Evolutionary conservation across 2,329 filamentous ascomycete species (phyloP), one percentile per base, ranked within the genome.

Genomic region (Orbilia ellipsospora): DNA sequence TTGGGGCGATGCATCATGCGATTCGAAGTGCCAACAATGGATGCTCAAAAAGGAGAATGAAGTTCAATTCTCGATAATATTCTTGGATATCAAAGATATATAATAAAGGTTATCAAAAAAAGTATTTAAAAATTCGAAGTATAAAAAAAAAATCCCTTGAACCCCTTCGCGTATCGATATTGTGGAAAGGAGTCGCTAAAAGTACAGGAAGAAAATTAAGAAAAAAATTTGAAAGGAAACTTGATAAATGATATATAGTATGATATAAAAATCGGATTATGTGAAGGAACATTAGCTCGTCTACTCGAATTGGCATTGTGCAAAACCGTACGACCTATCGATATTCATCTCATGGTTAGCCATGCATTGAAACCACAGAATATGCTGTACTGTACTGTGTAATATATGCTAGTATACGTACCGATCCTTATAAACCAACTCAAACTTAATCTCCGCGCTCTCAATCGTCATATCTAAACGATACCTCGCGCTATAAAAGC

Each of bases 381-480:
- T 23, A 23, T 23, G 4, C 23, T 23, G n/a, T n/a, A n/a, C n/a
- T n/a, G n/a, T n/a, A n/a, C n/a, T 48, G 52, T 12, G 36, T 15
- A 8, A 8, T 20, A 44, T 2, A 55, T 18, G 15, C 10, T 36
- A 1, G 31, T 36, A 36, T 7, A 40, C 59, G 60, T 60, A 75
- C 72, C 48, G 57, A 13, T 75, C 72, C 42, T 75, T 75, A 61
- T 75, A 75, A 20, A 75, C 72, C 45, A 75, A 56, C 59, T 75
- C 72, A 40, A 75, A 75, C n/a, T 75, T 75, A 15, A 75, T 75
- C 54, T 75, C 72, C 12, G 60, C 72, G 26, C 72, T 75, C 64
- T 75, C 72, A 31, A 75, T 75, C 45, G 72, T 75, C 72, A 75
- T 75, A 26, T 75, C 72, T 26, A 75, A 23, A 6, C 72, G 52